These are phyloP conservation scores for Tuber indicum DNA, from an alignment of 495 filamentous ascomycete genomes.

Conservation along the genomic window DNA sequence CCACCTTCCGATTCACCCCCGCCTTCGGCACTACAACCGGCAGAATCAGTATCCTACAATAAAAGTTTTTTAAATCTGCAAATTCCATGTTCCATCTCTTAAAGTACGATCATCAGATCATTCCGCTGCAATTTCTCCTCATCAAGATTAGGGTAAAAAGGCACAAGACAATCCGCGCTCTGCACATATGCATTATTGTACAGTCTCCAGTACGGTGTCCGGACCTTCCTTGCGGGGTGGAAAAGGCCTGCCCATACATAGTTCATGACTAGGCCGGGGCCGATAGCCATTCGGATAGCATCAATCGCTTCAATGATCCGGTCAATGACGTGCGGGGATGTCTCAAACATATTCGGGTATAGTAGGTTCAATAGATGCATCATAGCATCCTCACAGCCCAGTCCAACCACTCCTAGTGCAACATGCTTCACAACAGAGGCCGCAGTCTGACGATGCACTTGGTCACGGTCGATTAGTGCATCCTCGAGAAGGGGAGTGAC, in stretches of 20 bases:
- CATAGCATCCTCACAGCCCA: conserved; percentile 99
- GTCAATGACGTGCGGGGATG: conserved; percentile 96
- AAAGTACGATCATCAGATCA: conserved; percentile 80
- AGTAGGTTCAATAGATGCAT: conserved; percentile 92
- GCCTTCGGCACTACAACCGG: conserved; percentile 15
- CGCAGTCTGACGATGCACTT: conserved; percentile 96
- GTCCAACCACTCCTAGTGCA: conserved; percentile 86
- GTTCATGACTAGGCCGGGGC: conserved; percentile 85
- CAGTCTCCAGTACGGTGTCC: conserved; percentile 84
- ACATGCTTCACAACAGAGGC: conserved; percentile 96
- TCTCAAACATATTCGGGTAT: conserved; percentile 97
- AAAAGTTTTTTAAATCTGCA: conserved; percentile 25
- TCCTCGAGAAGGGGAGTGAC: conserved; percentile 96
- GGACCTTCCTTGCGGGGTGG: conserved; percentile 90
- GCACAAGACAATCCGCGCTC: conserved; percentile 85
- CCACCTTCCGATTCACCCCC: not conserved
- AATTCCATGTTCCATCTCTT: conserved; percentile 35
- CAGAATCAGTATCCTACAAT: conserved; percentile 33
- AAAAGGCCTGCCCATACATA: conserved; percentile 97
- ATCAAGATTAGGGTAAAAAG: conserved; percentile 81
- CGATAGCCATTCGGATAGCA: conserved; percentile 89
- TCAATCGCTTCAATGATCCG: conserved; percentile 95
- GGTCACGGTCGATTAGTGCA: conserved; percentile 94
- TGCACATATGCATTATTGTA: conserved; percentile 99
- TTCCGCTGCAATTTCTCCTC: conserved; percentile 64